Evolutionary conservation across 2,329 filamentous ascomycete species (phyloP).

Genomic region (Xylaria sp.): DNA sequence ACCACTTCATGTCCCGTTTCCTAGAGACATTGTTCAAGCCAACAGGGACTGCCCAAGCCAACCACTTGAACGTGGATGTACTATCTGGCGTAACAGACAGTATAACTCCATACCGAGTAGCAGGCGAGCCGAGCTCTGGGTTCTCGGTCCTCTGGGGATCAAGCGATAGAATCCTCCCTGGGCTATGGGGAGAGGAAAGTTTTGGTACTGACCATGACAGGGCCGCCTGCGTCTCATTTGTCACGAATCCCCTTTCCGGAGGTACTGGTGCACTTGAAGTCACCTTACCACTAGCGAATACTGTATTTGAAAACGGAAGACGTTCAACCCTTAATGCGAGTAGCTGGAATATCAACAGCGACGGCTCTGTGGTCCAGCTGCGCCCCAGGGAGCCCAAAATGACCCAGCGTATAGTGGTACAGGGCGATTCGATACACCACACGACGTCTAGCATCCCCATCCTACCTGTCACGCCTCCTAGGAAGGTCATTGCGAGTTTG

Average conservation of each 20-base stretch:
- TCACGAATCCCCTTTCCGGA: slow-evolving; percentile 30
- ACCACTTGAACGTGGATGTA: slow-evolving; percentile 38
- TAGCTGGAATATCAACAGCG: slow-evolving; percentile 32
- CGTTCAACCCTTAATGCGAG: slow-evolving; percentile 52
- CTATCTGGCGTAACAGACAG: slow-evolving; percentile 54
- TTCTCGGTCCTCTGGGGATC: slow-evolving; percentile 49
- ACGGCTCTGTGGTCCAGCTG: slow-evolving; percentile 24
- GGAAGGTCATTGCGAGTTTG: slow-evolving; percentile 59
- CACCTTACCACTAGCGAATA: slow-evolving; percentile 68
- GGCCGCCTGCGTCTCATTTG: slow-evolving; percentile 40
- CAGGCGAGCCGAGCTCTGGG: slow-evolving; percentile 36
- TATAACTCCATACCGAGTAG: slow-evolving; percentile 37
- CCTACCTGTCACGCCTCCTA: slow-evolving; percentile 57
- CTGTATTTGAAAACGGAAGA: slow-evolving; percentile 66
- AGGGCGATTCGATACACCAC: slow-evolving; percentile 18
- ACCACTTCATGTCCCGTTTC: slow-evolving; percentile 36
- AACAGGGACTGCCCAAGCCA: neutral
- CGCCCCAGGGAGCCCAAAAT: slow-evolving; percentile 33
- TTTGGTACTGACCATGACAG: slow-evolving; percentile 32
- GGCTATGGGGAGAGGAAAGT: slow-evolving; percentile 37
- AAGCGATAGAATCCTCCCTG: slow-evolving; percentile 39
- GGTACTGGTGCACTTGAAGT: slow-evolving; percentile 31
- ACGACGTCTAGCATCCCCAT: slow-evolving; percentile 40
- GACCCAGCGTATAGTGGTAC: slow-evolving; percentile 33
- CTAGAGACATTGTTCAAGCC: slow-evolving; percentile 25